These are phyloP conservation scores for Tricholoma bakamatsutake DNA, from an alignment of 768 basidiomycete genomes.

Conservation along the genomic window DNA sequence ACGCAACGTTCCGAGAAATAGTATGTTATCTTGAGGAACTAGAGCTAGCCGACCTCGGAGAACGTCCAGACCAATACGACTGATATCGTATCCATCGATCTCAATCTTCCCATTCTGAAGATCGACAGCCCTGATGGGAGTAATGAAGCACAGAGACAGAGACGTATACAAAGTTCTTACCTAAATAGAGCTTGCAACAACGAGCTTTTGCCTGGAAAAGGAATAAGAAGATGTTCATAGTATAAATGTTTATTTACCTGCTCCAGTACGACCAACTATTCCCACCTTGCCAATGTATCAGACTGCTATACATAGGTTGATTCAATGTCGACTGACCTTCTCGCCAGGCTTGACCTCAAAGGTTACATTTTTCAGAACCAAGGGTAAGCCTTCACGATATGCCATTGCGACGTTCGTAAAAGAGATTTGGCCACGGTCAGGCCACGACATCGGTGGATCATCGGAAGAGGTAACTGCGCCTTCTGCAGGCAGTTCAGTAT, in stretches of 20 bases:
- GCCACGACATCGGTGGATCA: conserved; percentile 46
- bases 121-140: conserved; percentile 47
- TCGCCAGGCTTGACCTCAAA: conserved; percentile 57
- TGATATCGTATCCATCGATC: conserved; percentile 50
- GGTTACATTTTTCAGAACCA: conserved; percentile 54
- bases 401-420: conserved; percentile 49
- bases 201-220: conserved; percentile 44
- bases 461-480: conserved; percentile 34
- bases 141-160: background rate
- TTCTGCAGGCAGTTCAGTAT: conserved; percentile 55
- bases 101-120: conserved; percentile 49
- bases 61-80: conserved; percentile 43
- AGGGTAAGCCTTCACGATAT: conserved; percentile 59
- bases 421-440: conserved; percentile 41
- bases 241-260: conserved; percentile 19
- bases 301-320: background rate
- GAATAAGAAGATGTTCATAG: background rate
- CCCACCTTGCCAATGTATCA: conserved; percentile 26
- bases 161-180: conserved; percentile 18
- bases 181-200: conserved; percentile 52
- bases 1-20: conserved; percentile 41
- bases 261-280: conserved; percentile 44
- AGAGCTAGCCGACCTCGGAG: conserved; percentile 53
- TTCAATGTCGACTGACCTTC: conserved; percentile 37
- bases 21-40: conserved; percentile 59